These are phyloP conservation scores for Thymus mandschuricus DNA, from an alignment of 257 asterid genomes.

Conservation along the genomic window DNA sequence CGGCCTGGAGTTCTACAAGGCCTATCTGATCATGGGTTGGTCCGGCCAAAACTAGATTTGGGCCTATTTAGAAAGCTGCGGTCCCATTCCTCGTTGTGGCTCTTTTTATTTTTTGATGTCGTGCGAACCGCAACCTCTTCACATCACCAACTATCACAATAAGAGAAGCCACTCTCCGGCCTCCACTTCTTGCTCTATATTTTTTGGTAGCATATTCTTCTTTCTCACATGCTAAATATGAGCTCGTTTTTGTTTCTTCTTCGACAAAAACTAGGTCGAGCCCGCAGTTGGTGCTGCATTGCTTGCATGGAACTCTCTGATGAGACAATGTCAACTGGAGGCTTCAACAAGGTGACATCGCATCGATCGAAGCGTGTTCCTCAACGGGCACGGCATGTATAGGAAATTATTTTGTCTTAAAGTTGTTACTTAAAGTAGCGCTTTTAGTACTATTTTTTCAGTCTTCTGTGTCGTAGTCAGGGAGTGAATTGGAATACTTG, in stretches of 20 bases:
- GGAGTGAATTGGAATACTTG: background rate
- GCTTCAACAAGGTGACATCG: slow-evolving; percentile 33
- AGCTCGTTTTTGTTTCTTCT: background rate
- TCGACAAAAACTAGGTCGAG: slow-evolving; percentile 55
- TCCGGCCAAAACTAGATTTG: too few relatives aligned
- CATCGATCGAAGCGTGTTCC: slow-evolving; percentile 12
- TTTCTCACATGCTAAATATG: background rate
- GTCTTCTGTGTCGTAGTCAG: background rate
- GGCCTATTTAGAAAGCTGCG: too few relatives aligned
- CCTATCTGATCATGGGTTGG: too few relatives aligned
- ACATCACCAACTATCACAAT: background rate
- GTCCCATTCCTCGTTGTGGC: too few relatives aligned
- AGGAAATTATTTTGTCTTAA: too few relatives aligned
- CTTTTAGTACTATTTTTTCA: background rate
- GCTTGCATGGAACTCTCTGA: slow-evolving; percentile 76
- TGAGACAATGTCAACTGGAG: slow-evolving; percentile 49
- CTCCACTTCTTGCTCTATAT: background rate
- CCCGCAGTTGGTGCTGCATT: slow-evolving; percentile 89
- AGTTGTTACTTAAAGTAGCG: too few relatives aligned
- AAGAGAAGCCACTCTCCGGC: background rate
- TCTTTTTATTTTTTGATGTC: too few relatives aligned
- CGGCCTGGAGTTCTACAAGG: too few relatives aligned
- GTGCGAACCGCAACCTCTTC: too few relatives aligned
- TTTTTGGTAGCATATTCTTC: background rate
- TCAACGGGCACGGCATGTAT: background rate